Percentiles rank a stretch among this genome's conserved stretches.
These are phyloP conservation scores for Chaetomiaceae sp. DNA, from an alignment of 2,329 filamentous ascomycete genomes.

Conservation along the genomic window DNA sequence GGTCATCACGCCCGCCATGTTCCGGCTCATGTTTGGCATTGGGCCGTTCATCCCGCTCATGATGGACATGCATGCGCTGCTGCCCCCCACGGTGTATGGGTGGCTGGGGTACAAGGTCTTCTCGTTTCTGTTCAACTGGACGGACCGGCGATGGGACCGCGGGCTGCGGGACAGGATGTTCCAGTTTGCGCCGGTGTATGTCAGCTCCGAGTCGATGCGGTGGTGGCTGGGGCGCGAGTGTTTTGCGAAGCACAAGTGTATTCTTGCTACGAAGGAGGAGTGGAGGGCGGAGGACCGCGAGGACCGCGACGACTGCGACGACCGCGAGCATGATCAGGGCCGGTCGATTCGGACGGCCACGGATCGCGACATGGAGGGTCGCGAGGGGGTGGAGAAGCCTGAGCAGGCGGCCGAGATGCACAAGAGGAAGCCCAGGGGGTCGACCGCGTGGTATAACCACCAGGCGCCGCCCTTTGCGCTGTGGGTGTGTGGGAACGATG, in stretches of 20 bases:
- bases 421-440: slow-evolving; percentile 41
- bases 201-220: slow-evolving; percentile 83
- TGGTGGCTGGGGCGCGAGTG: slow-evolving; percentile 93
- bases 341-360: slow-evolving; percentile 32
- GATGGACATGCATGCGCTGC: slow-evolving; percentile 71
- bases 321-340: slow-evolving; percentile 20
- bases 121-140: slow-evolving; percentile 85
- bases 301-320: slow-evolving; percentile 52
- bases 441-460: slow-evolving; percentile 75
- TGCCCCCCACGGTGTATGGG: slow-evolving; percentile 68
- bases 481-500: slow-evolving; percentile 81
- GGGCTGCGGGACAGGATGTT: slow-evolving; percentile 78
- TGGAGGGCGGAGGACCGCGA: slow-evolving; percentile 57
- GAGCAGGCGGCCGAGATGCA: slow-evolving; percentile 33
- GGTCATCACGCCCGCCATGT: slow-evolving; percentile 69
- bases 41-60: slow-evolving; percentile 92
- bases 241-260: slow-evolving; percentile 76
- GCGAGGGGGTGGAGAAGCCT: slow-evolving; percentile 17
- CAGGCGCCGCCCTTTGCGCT: slow-evolving; percentile 78
- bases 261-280: slow-evolving; percentile 72
- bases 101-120: slow-evolving; percentile 85
- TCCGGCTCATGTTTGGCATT: slow-evolving; percentile 81
- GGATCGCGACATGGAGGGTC: slow-evolving; percentile 29
- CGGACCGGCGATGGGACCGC: slow-evolving; percentile 77
- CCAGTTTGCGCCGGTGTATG: slow-evolving; percentile 86